Evolutionary conservation across 257 asterid genomes (phyloP), one percentile per base, ranked within the genome.

Genomic region (Haberlea rhodopensis): DNA sequence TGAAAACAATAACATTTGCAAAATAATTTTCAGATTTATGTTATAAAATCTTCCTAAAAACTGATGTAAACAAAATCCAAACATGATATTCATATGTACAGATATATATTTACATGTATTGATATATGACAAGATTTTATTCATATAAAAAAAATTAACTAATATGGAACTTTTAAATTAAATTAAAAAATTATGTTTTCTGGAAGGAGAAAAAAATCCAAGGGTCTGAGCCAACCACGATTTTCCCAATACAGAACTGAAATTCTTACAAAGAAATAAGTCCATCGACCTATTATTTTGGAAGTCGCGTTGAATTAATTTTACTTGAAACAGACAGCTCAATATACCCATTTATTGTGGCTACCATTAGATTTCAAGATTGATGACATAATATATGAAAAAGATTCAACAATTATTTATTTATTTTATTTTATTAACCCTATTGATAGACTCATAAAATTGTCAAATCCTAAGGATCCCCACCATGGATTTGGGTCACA

Each of bases 401-500:
- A 25, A 26, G 13, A n/a, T 43, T 19, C 37, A 5, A 5, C 13
- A 54, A 22, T 24, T 9, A 5, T 67, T 65, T 46, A 34, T 31
- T 48, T 53, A 26, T 62, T 0, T 56, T 40, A 11, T 22, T 51
- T 49, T 28, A 52, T 27, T 60, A 16, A 6, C 10, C 40, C 18
- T 5, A 9, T 22, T 9, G 53, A 58, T 69, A 32, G 61, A 27
- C 5, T 68, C 4, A 1, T 4, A 8, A 58, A 27, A 37, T 26
- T 18, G 66, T 73, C 77, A 66, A 77, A 74, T 74, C 72, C 40
- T 40, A 57, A 46, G 31, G 60, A 57, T 53, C 16, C 59, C 63
- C 29, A 18, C 18, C 22, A 20, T 69, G 67, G 77, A 68, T 75
- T 65, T 73, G 75, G 75, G 84, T 79, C 84, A 73, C 79, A 69